Percentiles rank a stretch among this genome's conserved stretches.
These are phyloP conservation scores for Paracoccidioides brasiliensis DNA, from an alignment of 2,329 filamentous ascomycete species.

Conservation along the genomic window DNA sequence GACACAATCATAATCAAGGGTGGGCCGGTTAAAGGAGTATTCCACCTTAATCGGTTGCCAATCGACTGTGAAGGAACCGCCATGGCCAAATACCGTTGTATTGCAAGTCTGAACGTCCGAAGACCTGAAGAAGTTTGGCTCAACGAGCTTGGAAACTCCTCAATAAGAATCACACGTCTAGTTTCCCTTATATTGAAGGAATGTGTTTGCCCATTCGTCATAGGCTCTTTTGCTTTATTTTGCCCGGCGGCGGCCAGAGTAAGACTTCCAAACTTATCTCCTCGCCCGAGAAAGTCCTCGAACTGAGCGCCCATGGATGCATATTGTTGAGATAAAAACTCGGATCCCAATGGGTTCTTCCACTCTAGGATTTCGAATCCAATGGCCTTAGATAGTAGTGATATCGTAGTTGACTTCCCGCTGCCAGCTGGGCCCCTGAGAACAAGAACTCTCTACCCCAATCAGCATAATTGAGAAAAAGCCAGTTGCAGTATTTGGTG, in stretches of 20 bases:
- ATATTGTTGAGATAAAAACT: slow-evolving; percentile 47
- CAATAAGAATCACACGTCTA: slow-evolving; percentile 53
- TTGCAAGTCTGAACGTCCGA: slow-evolving; percentile 57
- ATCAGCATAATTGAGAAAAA: slow-evolving; percentile 11
- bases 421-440: slow-evolving; percentile 84
- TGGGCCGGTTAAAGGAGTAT: slow-evolving; percentile 36
- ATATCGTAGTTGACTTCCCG: slow-evolving; percentile 81
- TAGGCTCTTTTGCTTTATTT: slow-evolving; percentile 1
- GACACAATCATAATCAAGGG: slow-evolving; percentile 86
- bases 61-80: slow-evolving; percentile 46
- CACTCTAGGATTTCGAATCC: slow-evolving; percentile 71
- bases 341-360: slow-evolving; percentile 63
- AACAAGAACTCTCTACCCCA: slow-evolving; percentile 56
- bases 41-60: slow-evolving; percentile 22
- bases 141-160: slow-evolving; percentile 71
- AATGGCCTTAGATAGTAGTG: slow-evolving; percentile 64
- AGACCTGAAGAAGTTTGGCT: slow-evolving; percentile 51
- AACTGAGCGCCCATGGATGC: slow-evolving; percentile 68
- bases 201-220: slow-evolving; percentile 1
- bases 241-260: slow-evolving; percentile 28
- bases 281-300: slow-evolving; percentile 76
- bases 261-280: slow-evolving; percentile 66
- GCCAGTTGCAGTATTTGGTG: neutral
- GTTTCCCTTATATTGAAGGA: slow-evolving; percentile 19
- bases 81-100: slow-evolving; percentile 61